Conservation (phyloP, 1,284 basidiomycete species). For the Coniferiporia sulphurascens region DNA sequence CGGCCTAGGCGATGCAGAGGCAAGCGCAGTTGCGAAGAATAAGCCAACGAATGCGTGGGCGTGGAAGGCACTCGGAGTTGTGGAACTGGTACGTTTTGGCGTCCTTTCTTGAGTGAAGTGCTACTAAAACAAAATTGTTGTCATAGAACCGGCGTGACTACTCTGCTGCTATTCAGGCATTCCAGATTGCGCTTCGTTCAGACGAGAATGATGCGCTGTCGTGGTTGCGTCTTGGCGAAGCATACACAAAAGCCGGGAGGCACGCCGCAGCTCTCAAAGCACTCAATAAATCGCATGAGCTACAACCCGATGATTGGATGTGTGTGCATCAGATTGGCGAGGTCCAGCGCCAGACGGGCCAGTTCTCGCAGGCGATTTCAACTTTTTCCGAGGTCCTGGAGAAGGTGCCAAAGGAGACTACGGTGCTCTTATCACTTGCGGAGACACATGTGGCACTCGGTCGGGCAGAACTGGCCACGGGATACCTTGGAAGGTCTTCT, state of each 20-base stretch:
- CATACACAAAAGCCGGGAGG: slow-evolving; percentile 84
- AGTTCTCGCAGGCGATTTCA: slow-evolving; percentile 69
- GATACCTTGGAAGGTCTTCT: slow-evolving; percentile 75
- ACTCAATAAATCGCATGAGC: slow-evolving; percentile 66
- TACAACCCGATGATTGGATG: slow-evolving; percentile 78
- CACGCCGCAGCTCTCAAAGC: slow-evolving; percentile 90
- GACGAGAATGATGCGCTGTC: slow-evolving; percentile 72
- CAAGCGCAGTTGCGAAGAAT: slow-evolving; percentile 45
- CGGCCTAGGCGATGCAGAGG: slow-evolving; percentile 44
- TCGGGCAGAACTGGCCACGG: slow-evolving; percentile 55
- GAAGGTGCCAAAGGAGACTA: slow-evolving; percentile 58
- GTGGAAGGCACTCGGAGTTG: slow-evolving; percentile 95
- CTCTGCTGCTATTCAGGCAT: slow-evolving; percentile 74
- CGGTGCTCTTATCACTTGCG: slow-evolving; percentile 70
- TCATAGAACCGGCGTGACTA: slow-evolving; percentile 72
- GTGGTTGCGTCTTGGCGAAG: slow-evolving; percentile 91
- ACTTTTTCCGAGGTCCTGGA: slow-evolving; percentile 60
- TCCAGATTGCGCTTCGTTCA: slow-evolving; percentile 86
- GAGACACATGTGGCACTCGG: slow-evolving; percentile 76
- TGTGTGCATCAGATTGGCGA: slow-evolving; percentile 83
- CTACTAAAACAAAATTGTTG: slow-evolving; percentile 13
- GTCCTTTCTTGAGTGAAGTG: not conserved
- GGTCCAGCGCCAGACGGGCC: slow-evolving; percentile 77
- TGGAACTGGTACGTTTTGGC: slow-evolving; percentile 71
- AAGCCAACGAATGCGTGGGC: slow-evolving; percentile 91